These are phyloP conservation scores for Corymbia calophylla DNA, from an alignment of 441 rosid species.

Conservation along the genomic window DNA sequence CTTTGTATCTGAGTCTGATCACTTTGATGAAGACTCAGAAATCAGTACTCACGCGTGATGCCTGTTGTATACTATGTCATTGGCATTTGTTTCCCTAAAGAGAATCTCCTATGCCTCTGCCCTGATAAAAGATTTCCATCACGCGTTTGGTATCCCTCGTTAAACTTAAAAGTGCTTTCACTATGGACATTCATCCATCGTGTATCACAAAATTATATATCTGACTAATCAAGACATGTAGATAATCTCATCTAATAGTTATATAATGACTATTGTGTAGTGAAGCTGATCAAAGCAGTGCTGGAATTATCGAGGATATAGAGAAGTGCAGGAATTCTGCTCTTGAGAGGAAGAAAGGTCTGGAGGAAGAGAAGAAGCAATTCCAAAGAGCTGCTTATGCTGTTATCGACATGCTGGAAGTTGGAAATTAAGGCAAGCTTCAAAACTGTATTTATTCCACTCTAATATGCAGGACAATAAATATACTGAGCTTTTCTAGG, in stretches of 20 bases:
- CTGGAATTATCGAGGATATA: constrained; percentile 63
- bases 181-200: background rate
- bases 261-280: constrained; percentile 24
- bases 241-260: background rate
- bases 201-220: background rate
- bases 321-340: constrained; percentile 63
- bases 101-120: background rate
- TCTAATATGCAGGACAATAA: background rate
- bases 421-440: constrained; percentile 26
- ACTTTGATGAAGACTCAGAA: background rate
- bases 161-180: background rate
- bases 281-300: constrained; percentile 71
- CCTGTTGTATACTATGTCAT: background rate
- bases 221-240: background rate
- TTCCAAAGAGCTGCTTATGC: constrained; percentile 85
- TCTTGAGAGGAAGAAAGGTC: constrained; percentile 51
- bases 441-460: background rate
- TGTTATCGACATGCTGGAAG: constrained; percentile 64
- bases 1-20: background rate
- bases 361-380: constrained; percentile 66
- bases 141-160: background rate
- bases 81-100: background rate
- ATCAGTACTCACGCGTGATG: background rate
- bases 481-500: background rate
- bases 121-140: background rate